phyloP scores from a whole-genome alignment of 2,329 filamentous ascomycete genomes.

The Claviceps africana region DNA sequence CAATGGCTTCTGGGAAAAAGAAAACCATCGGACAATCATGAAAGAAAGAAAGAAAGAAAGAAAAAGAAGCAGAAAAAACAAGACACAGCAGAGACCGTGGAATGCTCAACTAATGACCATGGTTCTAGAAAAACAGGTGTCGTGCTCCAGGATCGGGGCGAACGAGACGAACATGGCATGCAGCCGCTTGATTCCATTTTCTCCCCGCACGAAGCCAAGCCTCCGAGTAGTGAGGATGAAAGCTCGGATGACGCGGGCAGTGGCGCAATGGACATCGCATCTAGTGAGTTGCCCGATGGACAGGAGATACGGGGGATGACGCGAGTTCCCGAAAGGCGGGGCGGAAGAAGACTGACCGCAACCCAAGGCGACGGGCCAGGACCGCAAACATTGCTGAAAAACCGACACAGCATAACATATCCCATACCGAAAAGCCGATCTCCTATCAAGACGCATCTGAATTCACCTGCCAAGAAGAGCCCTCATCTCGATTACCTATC shows the following conservation, averaged over 20 bases:
- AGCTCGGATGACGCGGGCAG: constrained; percentile 19
- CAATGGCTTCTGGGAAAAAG: no score
- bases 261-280: constrained; percentile 40
- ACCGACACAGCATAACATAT: constrained; percentile 33
- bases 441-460: constrained; percentile 48
- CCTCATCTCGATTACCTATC: constrained; percentile 41
- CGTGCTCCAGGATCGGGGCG: constrained; percentile 60
- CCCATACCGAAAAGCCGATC: constrained; percentile 38
- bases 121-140: constrained; percentile 71
- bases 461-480: constrained; percentile 47
- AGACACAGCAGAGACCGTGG: no score
- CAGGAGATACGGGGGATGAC: background rate
- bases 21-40: no score
- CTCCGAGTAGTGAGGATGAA: constrained; percentile 13
- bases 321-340: background rate
- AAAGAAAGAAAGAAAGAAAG: background rate
- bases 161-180: constrained; percentile 83
- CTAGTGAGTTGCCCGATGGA: constrained; percentile 24
- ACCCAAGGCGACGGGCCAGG: constrained; percentile 37
- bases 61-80: background rate
- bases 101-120: constrained; percentile 1
- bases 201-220: constrained; percentile 60
- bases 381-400: constrained; percentile 37
- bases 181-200: constrained; percentile 79
- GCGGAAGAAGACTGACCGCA: background rate